Conservation (phyloP, 768 basidiomycete genomes). For the Panus rudis region DNA sequence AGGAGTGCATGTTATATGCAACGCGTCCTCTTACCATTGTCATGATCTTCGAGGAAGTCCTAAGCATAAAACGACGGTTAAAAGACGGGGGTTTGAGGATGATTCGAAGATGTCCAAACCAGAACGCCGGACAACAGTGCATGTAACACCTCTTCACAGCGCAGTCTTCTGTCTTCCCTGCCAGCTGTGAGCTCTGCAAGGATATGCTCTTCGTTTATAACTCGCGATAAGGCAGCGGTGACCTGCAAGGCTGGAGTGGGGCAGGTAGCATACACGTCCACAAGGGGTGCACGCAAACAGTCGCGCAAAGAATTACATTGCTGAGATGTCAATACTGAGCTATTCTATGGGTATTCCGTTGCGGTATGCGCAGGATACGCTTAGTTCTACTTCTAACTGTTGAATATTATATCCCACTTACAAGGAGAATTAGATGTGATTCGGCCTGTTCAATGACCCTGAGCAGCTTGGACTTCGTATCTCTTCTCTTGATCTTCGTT, state of each 20-base stretch:
- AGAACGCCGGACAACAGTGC: slow-evolving; percentile 48
- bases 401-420: no score
- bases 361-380: no score
- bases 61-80: slow-evolving; percentile 3
- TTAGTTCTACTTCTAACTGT: no score
- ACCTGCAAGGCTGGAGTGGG: slow-evolving; percentile 34
- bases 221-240: slow-evolving; percentile 32
- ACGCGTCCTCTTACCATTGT: no score
- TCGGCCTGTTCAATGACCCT: background rate
- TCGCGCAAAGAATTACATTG: no score
- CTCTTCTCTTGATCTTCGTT: background rate
- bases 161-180: slow-evolving; percentile 12
- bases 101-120: slow-evolving; percentile 24
- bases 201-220: slow-evolving; percentile 34
- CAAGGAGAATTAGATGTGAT: background rate
- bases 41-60: slow-evolving; percentile 25
- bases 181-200: slow-evolving; percentile 18
- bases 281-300: slow-evolving; percentile 36
- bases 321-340: no score
- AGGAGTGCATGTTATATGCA: no score
- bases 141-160: slow-evolving; percentile 41
- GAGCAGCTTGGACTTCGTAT: background rate
- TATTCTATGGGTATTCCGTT: no score
- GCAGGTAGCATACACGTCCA: slow-evolving; percentile 37
- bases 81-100: background rate